Conservation (phyloP, 768 basidiomycete genomes). For the Naematelia encephala region DNA sequence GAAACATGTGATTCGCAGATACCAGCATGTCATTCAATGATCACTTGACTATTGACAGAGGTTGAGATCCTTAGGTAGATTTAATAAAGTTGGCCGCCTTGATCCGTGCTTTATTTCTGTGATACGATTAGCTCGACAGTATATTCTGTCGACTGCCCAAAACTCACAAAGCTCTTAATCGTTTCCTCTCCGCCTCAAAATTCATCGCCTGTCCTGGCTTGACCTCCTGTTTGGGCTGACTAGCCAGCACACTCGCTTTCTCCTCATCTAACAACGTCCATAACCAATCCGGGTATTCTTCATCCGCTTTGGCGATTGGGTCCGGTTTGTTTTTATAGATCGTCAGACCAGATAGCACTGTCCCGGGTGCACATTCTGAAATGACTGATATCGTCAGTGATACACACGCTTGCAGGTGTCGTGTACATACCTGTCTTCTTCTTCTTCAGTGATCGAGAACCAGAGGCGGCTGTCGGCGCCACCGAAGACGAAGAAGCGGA, state of each 20-base stretch:
- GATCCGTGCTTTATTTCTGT: neutral
- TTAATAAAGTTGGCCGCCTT: neutral
- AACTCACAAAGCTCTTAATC: neutral
- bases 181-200: neutral
- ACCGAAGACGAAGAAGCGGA: constrained; percentile 5
- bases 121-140: neutral
- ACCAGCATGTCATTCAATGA: no score
- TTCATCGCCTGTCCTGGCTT: neutral
- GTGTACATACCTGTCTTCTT: neutral
- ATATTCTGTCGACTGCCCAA: neutral
- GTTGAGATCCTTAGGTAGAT: neutral
- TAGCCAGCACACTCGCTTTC: neutral
- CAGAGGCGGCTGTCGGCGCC: neutral
- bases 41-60: neutral
- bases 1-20: no score
- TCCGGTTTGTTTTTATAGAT: constrained; percentile 78
- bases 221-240: neutral
- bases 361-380: constrained; percentile 58
- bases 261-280: constrained; percentile 65
- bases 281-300: constrained; percentile 83
- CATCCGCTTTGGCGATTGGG: constrained; percentile 71
- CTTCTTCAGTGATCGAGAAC: neutral
- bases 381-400: constrained; percentile 13
- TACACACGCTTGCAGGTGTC: neutral
- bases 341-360: constrained; percentile 72